These are phyloP conservation scores for Penicillium sp. DNA, from an alignment of 2,329 filamentous ascomycete genomes.

Conservation along the genomic window DNA sequence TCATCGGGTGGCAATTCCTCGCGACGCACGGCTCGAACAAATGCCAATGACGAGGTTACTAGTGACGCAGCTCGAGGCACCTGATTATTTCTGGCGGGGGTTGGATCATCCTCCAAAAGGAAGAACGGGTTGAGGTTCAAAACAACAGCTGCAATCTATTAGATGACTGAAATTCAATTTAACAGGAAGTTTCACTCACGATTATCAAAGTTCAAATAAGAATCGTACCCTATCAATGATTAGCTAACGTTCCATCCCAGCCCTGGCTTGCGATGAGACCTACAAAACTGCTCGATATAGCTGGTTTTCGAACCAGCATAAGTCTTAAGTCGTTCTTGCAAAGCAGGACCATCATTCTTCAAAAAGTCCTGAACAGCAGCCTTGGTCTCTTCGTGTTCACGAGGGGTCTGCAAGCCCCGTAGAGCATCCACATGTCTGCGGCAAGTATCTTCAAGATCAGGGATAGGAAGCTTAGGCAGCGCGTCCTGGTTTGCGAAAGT, in stretches of 20 bases:
- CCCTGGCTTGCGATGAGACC: slow-evolving; percentile 40
- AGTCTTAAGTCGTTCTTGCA: slow-evolving; percentile 85
- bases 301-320: slow-evolving; percentile 90
- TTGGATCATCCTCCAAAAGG: slow-evolving; percentile 93
- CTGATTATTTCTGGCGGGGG: slow-evolving; percentile 92
- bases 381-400: slow-evolving; percentile 80
- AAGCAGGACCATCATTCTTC: slow-evolving; percentile 71
- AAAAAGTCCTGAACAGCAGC: slow-evolving; percentile 81
- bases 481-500: slow-evolving; percentile 88
- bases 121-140: slow-evolving; percentile 98
- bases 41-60: slow-evolving; percentile 83
- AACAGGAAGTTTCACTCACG: slow-evolving; percentile 43
- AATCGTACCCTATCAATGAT: slow-evolving; percentile 80
- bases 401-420: slow-evolving; percentile 72
- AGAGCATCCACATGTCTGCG: slow-evolving; percentile 77
- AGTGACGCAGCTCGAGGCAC: slow-evolving; percentile 91
- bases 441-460: slow-evolving; percentile 75
- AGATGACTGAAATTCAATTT: slow-evolving; percentile 2
- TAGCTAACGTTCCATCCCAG: not conserved
- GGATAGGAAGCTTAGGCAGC: slow-evolving; percentile 88
- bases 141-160: slow-evolving; percentile 64
- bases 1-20: slow-evolving; percentile 91
- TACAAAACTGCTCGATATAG: slow-evolving; percentile 99
- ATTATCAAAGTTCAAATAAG: slow-evolving; percentile 96
- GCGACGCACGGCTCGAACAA: slow-evolving; percentile 86